Base-by-base conservation (phyloP, 257 asterid genomes). In the Petrea volubilis region DNA sequence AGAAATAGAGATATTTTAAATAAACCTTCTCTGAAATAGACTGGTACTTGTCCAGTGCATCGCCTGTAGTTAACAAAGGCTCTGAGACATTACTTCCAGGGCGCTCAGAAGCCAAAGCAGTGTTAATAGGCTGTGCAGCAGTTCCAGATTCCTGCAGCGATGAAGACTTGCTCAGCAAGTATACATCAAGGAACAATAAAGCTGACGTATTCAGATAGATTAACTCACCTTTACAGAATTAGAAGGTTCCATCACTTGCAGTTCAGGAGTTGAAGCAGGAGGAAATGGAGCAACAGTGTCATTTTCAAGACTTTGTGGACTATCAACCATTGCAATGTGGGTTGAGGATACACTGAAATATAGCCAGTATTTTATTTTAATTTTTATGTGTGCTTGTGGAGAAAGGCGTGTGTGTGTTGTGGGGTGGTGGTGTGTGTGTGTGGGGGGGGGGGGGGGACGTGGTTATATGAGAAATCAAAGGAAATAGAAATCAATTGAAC, bases 31-130 rank as follows among this genome's bases (percentile, higher is more conserved):
- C 99, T 14, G 97, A 87, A 57, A 95, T 81, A 60, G 77, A 67
- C 83, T 88, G 96, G 84, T 92, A 95, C 82, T 90, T 87, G 34
- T 90, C 97, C 85, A 95, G 78, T 25, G 96, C 96, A 70, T 95
- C 97, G 58, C 97, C 91, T 23, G 98, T 92, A 67, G 94, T 82
- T 62, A 92, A 73, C 74, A 82, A 75, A 27, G 90, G 90, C 78
- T 95, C 97, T 20, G 86, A 64, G 25, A 77, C 74, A 70, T 63
- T 81, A 76, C 74, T 86, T 68, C 86, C 96, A 43, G 81, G 69
- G 13, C 87, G 87, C 64, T 91, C 98, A 41, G 93, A 81, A 59
- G 87, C 80, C 64, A 85, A 23, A 64, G 86, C 64, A 44, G 88
- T 76, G 83, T 77, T 87, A 57, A 74, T 53, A 70, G 89, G 84